Base-by-base conservation (phyloP, 1,284 basidiomycete genomes). In the Chiua sp. region DNA sequence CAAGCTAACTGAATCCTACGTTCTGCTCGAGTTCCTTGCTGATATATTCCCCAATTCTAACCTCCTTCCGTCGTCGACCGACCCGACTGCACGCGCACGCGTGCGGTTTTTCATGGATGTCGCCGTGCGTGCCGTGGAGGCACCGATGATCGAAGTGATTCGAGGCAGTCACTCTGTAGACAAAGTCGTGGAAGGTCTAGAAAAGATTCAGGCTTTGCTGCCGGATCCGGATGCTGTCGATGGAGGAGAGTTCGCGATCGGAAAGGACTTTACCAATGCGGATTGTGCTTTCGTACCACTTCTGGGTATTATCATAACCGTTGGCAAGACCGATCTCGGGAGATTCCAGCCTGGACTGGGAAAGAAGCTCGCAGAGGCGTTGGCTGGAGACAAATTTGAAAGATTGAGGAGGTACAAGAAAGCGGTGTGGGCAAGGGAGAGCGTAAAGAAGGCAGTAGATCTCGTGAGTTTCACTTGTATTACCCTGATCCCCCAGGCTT, bases 1-100 rank as follows among this genome's bases (percentile, higher is more conserved):
- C 55, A 88, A 88, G 75, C 72, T 90, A 62, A 78, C 83, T 13
- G 88, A 90, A 68, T 88, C 87, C 2, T 77, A 82, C 28, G 78
- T 89, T 46, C 78, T 89, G 56, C 74, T 89, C 59, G 86, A 89
- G 68, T 87, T 90, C 73, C 68, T 88, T 53, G 82, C 83, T 7
- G 86, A 89, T 66, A 68, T 87, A 47, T 83, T 73, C 68, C 83
- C 82, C 0, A 62, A 77, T 16, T 75, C 78, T 1, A 57, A 60
- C 10, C 76, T 88, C 23, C 78, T 87, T 16, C 86, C 18, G 3
- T n/a, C n/a, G n/a, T n/a, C n/a, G n/a, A 71, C 76, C 11, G 81
- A 87, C 67, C 84, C 86, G 1, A 78, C 86, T 30, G 67, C 71
- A 12, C 82, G 85, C 22, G 87, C 87, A 2, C 78, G 80, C 56